Base-by-base conservation (phyloP, 2,329 filamentous ascomycete species). In the Scedosporium dehoogii region DNA sequence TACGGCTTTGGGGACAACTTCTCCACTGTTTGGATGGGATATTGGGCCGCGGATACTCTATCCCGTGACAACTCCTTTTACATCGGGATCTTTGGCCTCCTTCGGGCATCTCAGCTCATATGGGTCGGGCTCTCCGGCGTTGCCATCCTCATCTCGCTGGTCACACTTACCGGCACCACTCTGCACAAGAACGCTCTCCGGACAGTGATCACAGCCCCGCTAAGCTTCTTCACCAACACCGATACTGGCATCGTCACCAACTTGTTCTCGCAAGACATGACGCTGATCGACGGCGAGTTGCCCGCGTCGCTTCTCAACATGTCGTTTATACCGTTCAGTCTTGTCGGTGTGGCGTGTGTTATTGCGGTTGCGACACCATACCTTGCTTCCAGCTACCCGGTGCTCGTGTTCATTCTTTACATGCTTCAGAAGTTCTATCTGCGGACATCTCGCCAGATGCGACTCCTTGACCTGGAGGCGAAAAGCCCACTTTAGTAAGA, bases 401-500 rank as follows among this genome's bases (percentile, higher is more conserved):
- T 81, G 3, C 67, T 85, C 2, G 64, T 77, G 7, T 70, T 67
- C 0, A 64, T 78, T 0, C 64, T 85, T 0, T 86, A 79, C 62
- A 63, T 74, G 2, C 70, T 86, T 0, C 84, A 86, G 64, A 80
- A 75, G 60, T 77, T 84, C 58, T 87, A 87, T 66, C 75, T 87
- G 2, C 76, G 81, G 0, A 87, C 84, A 0, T 86, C 83, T 0
- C 74, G 84, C 0, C 85, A 87, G 68, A 69, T 88, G 6, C 77
- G 85, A 58, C 75, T 85, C 21, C 70, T 88, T 10, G 85, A 87
- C 56, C 76, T 88, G 1, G 85, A 88, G 68, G 78, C 81, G 1
- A 86, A 87, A 65, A 79, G 80, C 0, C 83, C 83, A 0, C 71
- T 86, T 0, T 85, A 82, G 72, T 81, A 76, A 27, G 75, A 9